phyloP scores from a whole-genome alignment of 2,329 filamentous ascomycete species.

The Ceratocystis destructans region DNA sequence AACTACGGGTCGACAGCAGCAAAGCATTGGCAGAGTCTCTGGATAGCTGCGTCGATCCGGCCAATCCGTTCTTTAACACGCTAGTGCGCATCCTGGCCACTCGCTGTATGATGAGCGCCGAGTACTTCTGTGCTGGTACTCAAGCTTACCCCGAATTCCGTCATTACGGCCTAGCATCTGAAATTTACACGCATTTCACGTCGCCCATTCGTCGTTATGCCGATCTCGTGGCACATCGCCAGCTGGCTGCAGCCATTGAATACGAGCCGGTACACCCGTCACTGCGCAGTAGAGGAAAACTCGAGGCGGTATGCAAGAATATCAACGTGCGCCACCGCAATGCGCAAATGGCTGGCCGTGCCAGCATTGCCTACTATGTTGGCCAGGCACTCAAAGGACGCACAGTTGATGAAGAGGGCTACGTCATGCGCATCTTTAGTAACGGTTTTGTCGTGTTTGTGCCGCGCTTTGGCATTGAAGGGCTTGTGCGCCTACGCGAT shows the following conservation, averaged over 20 bases:
- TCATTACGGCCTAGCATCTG: slow-evolving; percentile 89
- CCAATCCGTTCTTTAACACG: slow-evolving; percentile 95
- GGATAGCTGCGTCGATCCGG: slow-evolving; percentile 64
- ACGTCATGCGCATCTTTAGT: slow-evolving; percentile 92
- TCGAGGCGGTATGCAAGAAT: slow-evolving; percentile 93
- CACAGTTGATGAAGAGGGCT: slow-evolving; percentile 63
- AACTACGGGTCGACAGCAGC: slow-evolving; percentile 72
- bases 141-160: slow-evolving; percentile 89
- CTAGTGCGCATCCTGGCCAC: slow-evolving; percentile 94
- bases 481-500: slow-evolving; percentile 74
- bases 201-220: slow-evolving; percentile 94
- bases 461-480: slow-evolving; percentile 88
- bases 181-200: slow-evolving; percentile 98
- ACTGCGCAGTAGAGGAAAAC: slow-evolving; percentile 65
- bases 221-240: slow-evolving; percentile 86
- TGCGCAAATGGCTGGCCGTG: slow-evolving; percentile 85
- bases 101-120: slow-evolving; percentile 96
- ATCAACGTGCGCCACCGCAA: slow-evolving; percentile 97
- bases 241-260: slow-evolving; percentile 87
- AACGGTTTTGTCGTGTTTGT: slow-evolving; percentile 97
- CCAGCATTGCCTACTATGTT: slow-evolving; percentile 94
- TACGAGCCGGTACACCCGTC: slow-evolving; percentile 78
- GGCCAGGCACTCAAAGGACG: slow-evolving; percentile 70
- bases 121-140: slow-evolving; percentile 93
- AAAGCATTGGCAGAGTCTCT: slow-evolving; percentile 88